phyloP scores from a whole-genome alignment of 257 asterid species.

The Penstemon eatonii region DNA sequence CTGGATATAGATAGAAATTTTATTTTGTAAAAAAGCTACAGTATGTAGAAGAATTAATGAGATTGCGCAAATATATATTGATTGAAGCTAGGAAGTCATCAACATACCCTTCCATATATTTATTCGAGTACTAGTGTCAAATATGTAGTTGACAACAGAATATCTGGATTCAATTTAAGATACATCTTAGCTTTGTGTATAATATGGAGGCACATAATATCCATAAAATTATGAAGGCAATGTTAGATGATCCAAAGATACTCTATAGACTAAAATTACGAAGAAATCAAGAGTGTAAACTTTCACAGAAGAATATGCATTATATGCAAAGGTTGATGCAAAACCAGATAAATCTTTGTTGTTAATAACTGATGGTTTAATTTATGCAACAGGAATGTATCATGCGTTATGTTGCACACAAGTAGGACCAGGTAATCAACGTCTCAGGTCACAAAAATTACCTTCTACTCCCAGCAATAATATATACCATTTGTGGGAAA shows the following conservation, averaged over 20 bases:
- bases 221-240: background rate
- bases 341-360: background rate
- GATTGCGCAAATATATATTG: background rate
- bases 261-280: background rate
- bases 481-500: too few relatives aligned
- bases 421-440: background rate
- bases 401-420: background rate
- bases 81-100: background rate
- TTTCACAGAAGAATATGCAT: background rate
- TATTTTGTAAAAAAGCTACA: background rate
- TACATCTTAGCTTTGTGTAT: conserved; percentile 8
- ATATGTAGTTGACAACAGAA: background rate
- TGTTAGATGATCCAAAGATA: background rate
- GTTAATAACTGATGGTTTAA: background rate
- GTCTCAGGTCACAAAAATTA: too few relatives aligned
- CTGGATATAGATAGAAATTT: conserved; percentile 1
- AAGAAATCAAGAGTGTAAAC: background rate
- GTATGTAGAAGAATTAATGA: background rate
- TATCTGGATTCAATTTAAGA: background rate
- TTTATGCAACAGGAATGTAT: background rate
- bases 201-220: background rate
- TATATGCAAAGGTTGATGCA: background rate
- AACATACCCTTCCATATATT: background rate
- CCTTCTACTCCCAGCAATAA: too few relatives aligned
- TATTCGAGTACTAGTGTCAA: background rate